These are phyloP conservation scores for Nigrospora oryzae DNA, from an alignment of 2,329 filamentous ascomycete species.

Conservation along the genomic window DNA sequence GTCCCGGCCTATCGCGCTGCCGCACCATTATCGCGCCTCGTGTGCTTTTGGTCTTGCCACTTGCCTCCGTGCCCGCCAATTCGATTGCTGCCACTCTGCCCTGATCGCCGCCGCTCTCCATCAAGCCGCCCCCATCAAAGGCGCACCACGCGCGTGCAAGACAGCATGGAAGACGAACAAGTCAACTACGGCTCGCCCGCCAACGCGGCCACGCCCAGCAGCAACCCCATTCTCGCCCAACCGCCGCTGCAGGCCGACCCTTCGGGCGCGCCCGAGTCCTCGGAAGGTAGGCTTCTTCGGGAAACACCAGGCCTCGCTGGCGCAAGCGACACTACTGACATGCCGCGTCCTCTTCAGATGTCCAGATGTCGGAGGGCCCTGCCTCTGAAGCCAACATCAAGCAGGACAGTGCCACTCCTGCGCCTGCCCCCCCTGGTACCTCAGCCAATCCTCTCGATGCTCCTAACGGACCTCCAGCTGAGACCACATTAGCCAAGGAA, in stretches of 20 bases:
- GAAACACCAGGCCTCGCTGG: neutral
- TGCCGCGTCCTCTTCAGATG: conserved; percentile 36
- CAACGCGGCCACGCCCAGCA: conserved; percentile 46
- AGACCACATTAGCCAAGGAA: conserved; percentile 51
- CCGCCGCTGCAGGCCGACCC: conserved; percentile 39
- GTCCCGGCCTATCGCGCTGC: no score
- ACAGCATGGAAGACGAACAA: conserved; percentile 48
- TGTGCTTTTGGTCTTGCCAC: no score
- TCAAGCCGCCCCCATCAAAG: neutral
- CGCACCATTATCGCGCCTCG: no score
- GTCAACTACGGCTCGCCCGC: conserved; percentile 49
- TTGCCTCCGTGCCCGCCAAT: no score
- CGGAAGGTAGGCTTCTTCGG: conserved; percentile 34
- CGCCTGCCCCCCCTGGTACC: conserved; percentile 32
- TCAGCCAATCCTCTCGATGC: conserved; percentile 63
- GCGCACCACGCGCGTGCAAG: conserved; percentile 9
- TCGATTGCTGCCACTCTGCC: no score
- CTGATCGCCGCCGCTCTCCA: no score
- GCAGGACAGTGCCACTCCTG: conserved; percentile 52
- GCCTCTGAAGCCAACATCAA: conserved; percentile 42
- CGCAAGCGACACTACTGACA: neutral
- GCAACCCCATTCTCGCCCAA: conserved; percentile 48
- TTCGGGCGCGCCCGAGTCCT: conserved; percentile 23
- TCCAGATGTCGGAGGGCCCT: conserved; percentile 51
- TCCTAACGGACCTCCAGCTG: conserved; percentile 53